Conservation (phyloP, 1,284 basidiomycete genomes). For the Moesziomyces antarcticus region DNA sequence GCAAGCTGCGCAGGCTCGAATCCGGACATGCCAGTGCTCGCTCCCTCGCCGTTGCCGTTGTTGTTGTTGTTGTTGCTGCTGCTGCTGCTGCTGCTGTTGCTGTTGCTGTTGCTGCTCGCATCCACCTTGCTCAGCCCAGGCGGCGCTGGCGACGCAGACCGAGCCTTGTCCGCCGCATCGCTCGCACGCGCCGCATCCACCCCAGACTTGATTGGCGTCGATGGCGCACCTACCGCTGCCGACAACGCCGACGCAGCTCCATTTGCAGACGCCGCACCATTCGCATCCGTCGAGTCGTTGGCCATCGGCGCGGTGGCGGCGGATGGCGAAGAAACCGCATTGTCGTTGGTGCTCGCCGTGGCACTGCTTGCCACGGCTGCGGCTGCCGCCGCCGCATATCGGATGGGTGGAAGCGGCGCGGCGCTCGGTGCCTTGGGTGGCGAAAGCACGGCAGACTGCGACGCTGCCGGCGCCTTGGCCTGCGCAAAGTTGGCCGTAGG, state of each 20-base stretch:
- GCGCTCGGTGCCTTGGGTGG: conserved; percentile 55
- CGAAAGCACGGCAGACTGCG: conserved; percentile 48
- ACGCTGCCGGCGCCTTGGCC: conserved; percentile 71
- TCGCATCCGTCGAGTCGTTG: conserved; percentile 23
- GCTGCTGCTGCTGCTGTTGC: no score
- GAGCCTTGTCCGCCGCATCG: conserved; percentile 27
- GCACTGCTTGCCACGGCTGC: conserved; percentile 72
- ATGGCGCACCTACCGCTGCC: conserved; percentile 13
- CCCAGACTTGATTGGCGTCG: conserved; percentile 26
- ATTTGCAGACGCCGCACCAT: conserved; percentile 4
- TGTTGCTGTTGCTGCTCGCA: conserved; percentile 13
- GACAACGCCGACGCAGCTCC: conserved; percentile 4
- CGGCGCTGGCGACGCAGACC: conserved; percentile 43
- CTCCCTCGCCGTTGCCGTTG: not conserved
- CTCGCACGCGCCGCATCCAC: conserved; percentile 22
- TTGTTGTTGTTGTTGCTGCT: no score
- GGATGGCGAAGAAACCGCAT: conserved; percentile 29
- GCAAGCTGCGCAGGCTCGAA: conserved; percentile 62
- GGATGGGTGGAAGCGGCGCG: conserved; percentile 75
- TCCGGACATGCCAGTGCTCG: conserved; percentile 11
- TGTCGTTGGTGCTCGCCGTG: conserved; percentile 25
- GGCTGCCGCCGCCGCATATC: conserved; percentile 90
- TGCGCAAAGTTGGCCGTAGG: conserved; percentile 81
- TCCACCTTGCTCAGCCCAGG: conserved; percentile 36
- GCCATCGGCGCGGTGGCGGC: conserved; percentile 27